Evolutionary conservation across 192 early-diverging fungal species (phyloP), one percentile per base, ranked within the genome.

Genomic region (Podila horticola): DNA sequence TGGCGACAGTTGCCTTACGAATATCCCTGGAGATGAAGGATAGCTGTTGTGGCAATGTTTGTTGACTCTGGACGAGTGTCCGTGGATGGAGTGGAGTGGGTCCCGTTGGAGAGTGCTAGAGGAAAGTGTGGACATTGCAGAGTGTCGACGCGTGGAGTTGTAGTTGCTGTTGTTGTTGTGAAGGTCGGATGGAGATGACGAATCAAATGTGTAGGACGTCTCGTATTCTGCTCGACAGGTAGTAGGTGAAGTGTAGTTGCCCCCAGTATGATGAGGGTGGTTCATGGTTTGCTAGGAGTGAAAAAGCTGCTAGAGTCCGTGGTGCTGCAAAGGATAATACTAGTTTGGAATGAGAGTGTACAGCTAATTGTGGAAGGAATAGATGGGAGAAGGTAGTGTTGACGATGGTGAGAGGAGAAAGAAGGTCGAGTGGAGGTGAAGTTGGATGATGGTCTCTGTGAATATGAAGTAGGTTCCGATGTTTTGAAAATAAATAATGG

Each of bases 221-320:
- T 66, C 71, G 51, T 60, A 36, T 20, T 73, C 61, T 75, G 74
- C 48, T 22, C 74, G 57, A 63, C 55, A 66, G 41, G 55, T 55
- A 24, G 68, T 65, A 33, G 66, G 36, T 68, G 73, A 55, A 2
- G 60, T 36, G 38, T 61, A 74, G 26, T 45, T 24, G 58, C 12
- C 64, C 41, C 64, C 41, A 45, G 26, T 66, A 41, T 29, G 41
- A 17, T 51, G 41, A 29, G 26, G 41, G 15, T 50, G 29, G 64
- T 17, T 66, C 24, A 30, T 66, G 45, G 30, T 55, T 55, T 55
- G 52, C 41, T 45, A 15, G 41, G 41, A 45, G 15, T 45, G 15
- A 45, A 45, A 45, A 45, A 1, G 2, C 15, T 45, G 15, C 3
- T 8, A 45, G 41, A 36, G 34, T 36, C 41, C 41, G 41, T 34